Conservation (phyloP, 129 eudicot genomes). For the Dittrichia graveolens region DNA sequence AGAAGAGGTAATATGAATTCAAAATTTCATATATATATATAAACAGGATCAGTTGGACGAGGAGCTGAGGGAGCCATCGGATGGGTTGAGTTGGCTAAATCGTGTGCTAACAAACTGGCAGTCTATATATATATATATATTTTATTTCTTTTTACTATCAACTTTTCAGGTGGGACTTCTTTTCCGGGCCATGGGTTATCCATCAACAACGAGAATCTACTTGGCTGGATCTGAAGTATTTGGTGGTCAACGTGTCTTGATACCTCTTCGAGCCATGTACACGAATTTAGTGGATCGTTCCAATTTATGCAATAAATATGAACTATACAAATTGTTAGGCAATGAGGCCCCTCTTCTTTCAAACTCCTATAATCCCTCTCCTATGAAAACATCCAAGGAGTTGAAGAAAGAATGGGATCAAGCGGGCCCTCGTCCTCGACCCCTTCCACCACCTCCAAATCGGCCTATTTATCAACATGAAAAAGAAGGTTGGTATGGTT, state of each 20-base stretch:
- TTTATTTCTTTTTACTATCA: neutral
- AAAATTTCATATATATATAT: constrained; percentile 11
- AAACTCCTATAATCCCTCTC: constrained; percentile 37
- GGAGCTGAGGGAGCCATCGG: too few relatives aligned
- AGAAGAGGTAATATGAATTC: constrained; percentile 47
- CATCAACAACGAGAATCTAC: constrained; percentile 83
- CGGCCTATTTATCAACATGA: constrained; percentile 91
- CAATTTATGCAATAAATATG: constrained; percentile 75
- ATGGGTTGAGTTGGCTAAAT: too few relatives aligned
- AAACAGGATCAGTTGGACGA: too few relatives aligned
- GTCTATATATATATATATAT: neutral
- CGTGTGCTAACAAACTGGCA: too few relatives aligned
- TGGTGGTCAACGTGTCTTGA: constrained; percentile 96
- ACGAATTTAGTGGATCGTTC: constrained; percentile 89
- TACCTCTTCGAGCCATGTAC: constrained; percentile 91
- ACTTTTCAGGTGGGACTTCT: constrained; percentile 84
- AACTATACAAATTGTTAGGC: constrained; percentile 61
- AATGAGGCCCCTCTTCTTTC: constrained; percentile 58
- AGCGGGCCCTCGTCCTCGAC: constrained; percentile 97
- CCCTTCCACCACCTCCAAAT: constrained; percentile 98
- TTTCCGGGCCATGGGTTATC: constrained; percentile 94
- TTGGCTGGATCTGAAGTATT: constrained; percentile 91
- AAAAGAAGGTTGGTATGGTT: constrained; percentile 98
- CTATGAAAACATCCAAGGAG: constrained; percentile 48
- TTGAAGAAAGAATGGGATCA: constrained; percentile 74